Base-by-base conservation (phyloP, 1,284 basidiomycete species). In the Pyrrhoderma lamaoense region DNA sequence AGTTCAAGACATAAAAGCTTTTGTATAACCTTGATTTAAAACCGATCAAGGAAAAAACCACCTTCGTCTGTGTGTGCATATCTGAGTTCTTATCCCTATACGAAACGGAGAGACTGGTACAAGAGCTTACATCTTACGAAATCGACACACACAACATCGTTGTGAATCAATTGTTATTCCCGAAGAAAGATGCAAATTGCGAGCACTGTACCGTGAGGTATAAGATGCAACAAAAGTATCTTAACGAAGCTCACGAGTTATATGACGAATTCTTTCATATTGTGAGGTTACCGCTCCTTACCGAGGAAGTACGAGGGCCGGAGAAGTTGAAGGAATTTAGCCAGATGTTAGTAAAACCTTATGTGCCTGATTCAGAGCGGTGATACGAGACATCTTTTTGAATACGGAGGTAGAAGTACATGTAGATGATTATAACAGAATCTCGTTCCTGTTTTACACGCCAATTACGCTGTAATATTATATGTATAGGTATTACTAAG, bases 71-170 rank as follows among this genome's bases (percentile, higher is more conserved):
- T 65, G 94, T 98, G 48, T 96, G 93, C 75, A 98, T 98, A 65
- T 95, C 94, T 46, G 94, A 98, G 67, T 98, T 98, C 78, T 72
- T 99, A 60, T 97, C 94, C 19, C 73, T 99, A 19, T 99, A 99
- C 69, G 96, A 99, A 75, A 99, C 95, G 23, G 95, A 99, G 68
- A 88, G 95, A 25, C 77, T 99, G 42, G 91, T 99, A 37, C 95
- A 99, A 67, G 96, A 99, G 65, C 73, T 99, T 45, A 95, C 94
- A 11, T 75, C 83, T 45, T 99, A 99, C 70, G 93, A 93, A 66
- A 99, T 99, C 65, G 96, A 99, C 69, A 98, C 94, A 42, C 95
- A 99, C 69, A 93, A 94, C 65, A 99, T 99, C 61, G 93, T 99
- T 49, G 93, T 98, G 59, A 99, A 99, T 67, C 95, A 99, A 70